Percentiles rank a stretch among this genome's conserved stretches.
Evolutionary conservation across 208 protist genomes (phyloP).

Genomic region (Acanthamoeba sp.): DNA sequence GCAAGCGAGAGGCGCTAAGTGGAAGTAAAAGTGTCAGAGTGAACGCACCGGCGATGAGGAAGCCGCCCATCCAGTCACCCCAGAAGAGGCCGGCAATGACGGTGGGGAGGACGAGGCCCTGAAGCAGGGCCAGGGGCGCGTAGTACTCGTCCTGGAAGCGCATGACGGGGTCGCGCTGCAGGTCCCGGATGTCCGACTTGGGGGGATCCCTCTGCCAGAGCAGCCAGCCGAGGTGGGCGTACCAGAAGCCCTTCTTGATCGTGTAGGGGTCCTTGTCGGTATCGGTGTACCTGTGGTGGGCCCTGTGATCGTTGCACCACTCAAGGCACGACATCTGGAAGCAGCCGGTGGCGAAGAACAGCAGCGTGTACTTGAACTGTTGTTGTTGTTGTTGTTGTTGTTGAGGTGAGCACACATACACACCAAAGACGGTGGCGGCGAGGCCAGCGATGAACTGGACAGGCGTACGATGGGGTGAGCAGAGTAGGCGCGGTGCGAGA

Average conservation of each 20-base stretch:
- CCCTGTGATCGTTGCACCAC: conserved; percentile 86
- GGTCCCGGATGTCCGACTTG: conserved; percentile 85
- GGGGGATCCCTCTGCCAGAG: conserved; percentile 79
- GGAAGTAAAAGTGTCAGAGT: too few relatives aligned
- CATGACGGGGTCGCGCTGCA: conserved; percentile 84
- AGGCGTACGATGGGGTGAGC: conserved; percentile 76
- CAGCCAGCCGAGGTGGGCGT: conserved; percentile 88
- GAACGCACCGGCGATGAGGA: conserved; percentile 80
- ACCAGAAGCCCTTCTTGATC: conserved; percentile 78
- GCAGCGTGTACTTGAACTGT: conserved; percentile 62
- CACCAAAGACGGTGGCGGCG: too few relatives aligned
- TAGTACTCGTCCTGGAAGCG: conserved; percentile 89
- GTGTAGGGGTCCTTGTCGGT: conserved; percentile 86
- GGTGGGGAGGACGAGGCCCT: conserved; percentile 86
- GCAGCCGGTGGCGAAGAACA: conserved; percentile 78
- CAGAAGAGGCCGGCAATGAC: conserved; percentile 83
- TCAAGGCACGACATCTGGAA: conserved; percentile 76
- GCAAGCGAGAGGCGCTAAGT: neutral
- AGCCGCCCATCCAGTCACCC: conserved; percentile 86
- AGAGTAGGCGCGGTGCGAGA: conserved; percentile 84
- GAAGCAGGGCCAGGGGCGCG: conserved; percentile 75
- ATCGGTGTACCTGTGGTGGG: conserved; percentile 89
- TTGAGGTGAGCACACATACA: neutral
- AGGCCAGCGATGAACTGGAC: neutral
- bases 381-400: neutral